Evolutionary conservation across 1,284 basidiomycete genomes (phyloP).

Genomic region (Afroboletus lepidellus): DNA sequence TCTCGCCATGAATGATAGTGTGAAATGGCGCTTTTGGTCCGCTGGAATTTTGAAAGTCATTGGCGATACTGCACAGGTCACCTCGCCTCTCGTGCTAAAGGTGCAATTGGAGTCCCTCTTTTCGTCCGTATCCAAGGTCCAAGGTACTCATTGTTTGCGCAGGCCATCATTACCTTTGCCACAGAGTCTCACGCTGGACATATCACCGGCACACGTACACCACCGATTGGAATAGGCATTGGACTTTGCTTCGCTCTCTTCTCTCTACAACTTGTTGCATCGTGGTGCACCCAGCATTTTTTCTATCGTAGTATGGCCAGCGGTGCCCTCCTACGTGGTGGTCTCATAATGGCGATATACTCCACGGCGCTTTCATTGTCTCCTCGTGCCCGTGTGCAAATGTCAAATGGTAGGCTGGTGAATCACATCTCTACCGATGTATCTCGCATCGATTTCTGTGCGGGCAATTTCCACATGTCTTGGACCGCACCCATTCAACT

Average conservation of each 20-base stretch:
- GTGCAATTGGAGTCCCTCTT: conserved; percentile 33
- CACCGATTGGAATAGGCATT: conserved; percentile 69
- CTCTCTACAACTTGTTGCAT: conserved; percentile 65
- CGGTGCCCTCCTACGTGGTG: conserved; percentile 82
- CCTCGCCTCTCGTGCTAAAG: conserved; percentile 77
- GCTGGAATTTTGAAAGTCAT: conserved; percentile 76
- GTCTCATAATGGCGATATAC: conserved; percentile 89
- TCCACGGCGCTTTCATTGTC: conserved; percentile 76
- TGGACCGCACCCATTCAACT: conserved; percentile 78
- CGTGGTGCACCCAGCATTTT: conserved; percentile 77
- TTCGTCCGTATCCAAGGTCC: not conserved
- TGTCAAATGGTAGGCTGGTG: conserved; percentile 84
- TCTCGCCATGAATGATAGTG: conserved; percentile 77
- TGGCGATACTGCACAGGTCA: conserved; percentile 69
- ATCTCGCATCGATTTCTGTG: conserved; percentile 86
- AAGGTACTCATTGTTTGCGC: conserved; percentile 1
- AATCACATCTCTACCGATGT: conserved; percentile 95
- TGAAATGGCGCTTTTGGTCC: conserved; percentile 82
- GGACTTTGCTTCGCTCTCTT: conserved; percentile 76
- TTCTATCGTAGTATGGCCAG: conserved; percentile 71
- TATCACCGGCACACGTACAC: conserved; percentile 43
- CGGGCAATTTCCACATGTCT: conserved; percentile 78
- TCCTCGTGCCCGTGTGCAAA: conserved; percentile 75
- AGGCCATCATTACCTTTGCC: conserved; percentile 79
- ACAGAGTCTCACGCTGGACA: conserved; percentile 62